These are phyloP conservation scores for Asterophora lycoperdoides DNA, from an alignment of 768 basidiomycete species.

Conservation along the genomic window DNA sequence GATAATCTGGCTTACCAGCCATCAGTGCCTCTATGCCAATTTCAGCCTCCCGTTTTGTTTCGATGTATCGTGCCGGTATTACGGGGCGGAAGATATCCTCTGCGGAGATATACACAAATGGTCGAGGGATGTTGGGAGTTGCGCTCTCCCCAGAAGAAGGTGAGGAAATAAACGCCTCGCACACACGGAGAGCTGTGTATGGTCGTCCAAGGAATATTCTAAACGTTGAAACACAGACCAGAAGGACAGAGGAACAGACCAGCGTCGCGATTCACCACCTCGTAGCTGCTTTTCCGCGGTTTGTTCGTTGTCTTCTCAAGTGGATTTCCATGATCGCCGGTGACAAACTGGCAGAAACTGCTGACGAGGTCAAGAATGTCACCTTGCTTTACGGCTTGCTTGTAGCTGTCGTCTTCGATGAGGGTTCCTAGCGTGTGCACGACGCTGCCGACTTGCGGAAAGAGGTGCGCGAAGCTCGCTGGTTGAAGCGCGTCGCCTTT, in stretches of 20 bases:
- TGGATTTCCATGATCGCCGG: constrained; percentile 51
- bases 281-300: constrained; percentile 52
- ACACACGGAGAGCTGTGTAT: constrained; percentile 62
- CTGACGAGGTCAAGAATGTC: constrained; percentile 49
- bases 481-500: constrained; percentile 80
- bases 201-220: background rate
- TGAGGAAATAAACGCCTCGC: constrained; percentile 66
- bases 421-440: constrained; percentile 94
- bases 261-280: constrained; percentile 82
- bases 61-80: constrained; percentile 82
- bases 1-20: constrained; percentile 38
- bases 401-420: constrained; percentile 79
- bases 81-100: constrained; percentile 90
- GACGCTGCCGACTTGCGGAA: constrained; percentile 67
- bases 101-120: constrained; percentile 95
- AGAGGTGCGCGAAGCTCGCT: constrained; percentile 61
- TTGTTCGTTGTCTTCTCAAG: constrained; percentile 40
- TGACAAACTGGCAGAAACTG: constrained; percentile 33
- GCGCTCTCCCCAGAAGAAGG: constrained; percentile 26
- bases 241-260: constrained; percentile 47
- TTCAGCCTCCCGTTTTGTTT: constrained; percentile 94
- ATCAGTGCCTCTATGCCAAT: constrained; percentile 55
- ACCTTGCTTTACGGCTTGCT: constrained; percentile 59
- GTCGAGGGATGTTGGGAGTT: constrained; percentile 36
- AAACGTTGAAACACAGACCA: background rate